Conservation (phyloP, 2,329 filamentous ascomycete species). For the Ascochyta rabiei region DNA sequence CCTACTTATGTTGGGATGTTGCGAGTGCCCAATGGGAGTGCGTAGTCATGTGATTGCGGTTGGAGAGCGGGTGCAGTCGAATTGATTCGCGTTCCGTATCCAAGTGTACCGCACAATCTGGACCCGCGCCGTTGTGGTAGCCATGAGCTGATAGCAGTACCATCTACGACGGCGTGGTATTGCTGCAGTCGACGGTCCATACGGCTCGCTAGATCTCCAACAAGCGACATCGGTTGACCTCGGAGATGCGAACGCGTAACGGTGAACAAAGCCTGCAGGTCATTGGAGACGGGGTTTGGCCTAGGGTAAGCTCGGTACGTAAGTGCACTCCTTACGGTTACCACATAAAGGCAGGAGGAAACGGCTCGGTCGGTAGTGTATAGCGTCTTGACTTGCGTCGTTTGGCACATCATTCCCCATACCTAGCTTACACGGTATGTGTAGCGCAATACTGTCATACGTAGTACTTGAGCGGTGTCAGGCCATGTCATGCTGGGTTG, state of each 20-base stretch:
- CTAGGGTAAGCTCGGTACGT: slow-evolving; percentile 14
- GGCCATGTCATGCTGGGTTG: slow-evolving; percentile 9
- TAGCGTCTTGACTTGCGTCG: not conserved
- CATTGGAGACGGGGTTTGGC: slow-evolving; percentile 5
- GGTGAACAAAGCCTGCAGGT: slow-evolving; percentile 11
- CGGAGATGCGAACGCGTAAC: slow-evolving; percentile 15
- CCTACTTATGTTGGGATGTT: not conserved
- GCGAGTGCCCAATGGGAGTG: slow-evolving; percentile 4
- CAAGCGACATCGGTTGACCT: slow-evolving; percentile 9
- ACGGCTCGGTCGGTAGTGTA: not conserved
- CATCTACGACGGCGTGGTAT: not conserved
- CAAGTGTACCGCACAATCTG: slow-evolving; percentile 3
- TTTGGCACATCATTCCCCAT: slow-evolving; percentile 3
- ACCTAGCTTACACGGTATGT: slow-evolving; percentile 19
- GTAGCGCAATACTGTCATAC: slow-evolving; percentile 20
- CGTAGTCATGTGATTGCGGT: not conserved
- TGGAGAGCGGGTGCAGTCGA: not conserved
- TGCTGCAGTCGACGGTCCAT: not conserved
- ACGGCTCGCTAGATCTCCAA: slow-evolving; percentile 1
- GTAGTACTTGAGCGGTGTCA: slow-evolving; percentile 19
- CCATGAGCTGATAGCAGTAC: slow-evolving; percentile 9
- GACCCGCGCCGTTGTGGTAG: slow-evolving; percentile 1
- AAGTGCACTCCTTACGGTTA: slow-evolving; percentile 1
- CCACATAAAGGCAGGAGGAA: slow-evolving; percentile 11
- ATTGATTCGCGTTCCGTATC: not conserved